Evolutionary conservation across 768 basidiomycete genomes (phyloP), one percentile per base, ranked within the genome.

Genomic region (Phylloporus arenicola): DNA sequence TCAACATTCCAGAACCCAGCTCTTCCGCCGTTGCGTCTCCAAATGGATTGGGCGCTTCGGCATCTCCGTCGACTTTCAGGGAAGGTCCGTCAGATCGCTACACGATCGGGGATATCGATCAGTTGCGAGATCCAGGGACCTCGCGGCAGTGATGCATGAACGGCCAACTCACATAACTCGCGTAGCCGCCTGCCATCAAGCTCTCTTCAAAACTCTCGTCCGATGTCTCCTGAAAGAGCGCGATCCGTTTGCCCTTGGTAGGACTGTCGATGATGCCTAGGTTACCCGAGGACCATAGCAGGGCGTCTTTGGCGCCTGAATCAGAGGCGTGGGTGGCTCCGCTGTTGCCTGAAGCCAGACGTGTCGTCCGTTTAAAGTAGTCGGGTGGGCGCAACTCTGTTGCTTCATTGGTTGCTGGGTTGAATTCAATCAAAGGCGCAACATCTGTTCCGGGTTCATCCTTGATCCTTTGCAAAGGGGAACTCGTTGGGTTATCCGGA

Each of bases 201-300:
- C 86, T 86, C 68, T 90, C 87, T 59, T 90, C 88, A 57, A 90
- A 89, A 59, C 86, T 89, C 67, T 87, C 86, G 41, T 87, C 86
- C 4, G 84, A 85, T 0, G 86, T 88, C 68, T 88, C 86, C 64
- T 88, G 86, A 64, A 89, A 90, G 35, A 91, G 65, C 56, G 81
- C 83, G 31, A 89, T 70, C 45, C 86, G 74, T 50, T 88, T 73
- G 1, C 88, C 88, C 68, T 84, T 88, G 48, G 73, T 65, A 0
- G 88, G 86, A 57, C 80, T 88, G 55, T 84, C 81, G 56, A 76
- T 77, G 24, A 89, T 81, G 14, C 85, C 86, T 27, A 87, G 69
- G 29, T 70, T 58, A 14, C 41, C 44, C 14, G 64, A 51, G 48
- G 61, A 61, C 57, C 63, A 59, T 40, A 57, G 45, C 43, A 56